Evolutionary conservation across 1,284 basidiomycete species (phyloP).

Genomic region (Rhodotorula mucilaginosa): DNA sequence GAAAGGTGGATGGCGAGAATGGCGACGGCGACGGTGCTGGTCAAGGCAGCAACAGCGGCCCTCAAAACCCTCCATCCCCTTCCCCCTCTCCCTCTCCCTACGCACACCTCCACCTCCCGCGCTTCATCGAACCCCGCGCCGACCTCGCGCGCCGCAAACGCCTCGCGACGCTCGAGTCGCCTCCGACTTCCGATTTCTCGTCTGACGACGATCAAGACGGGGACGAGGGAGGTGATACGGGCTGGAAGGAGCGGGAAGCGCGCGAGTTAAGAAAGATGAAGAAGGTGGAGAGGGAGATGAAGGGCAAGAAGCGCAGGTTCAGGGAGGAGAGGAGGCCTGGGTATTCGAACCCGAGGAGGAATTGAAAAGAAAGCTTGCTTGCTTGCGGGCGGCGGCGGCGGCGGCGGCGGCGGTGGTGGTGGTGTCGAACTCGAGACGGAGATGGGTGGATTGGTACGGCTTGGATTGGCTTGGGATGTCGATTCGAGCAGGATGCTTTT

Average conservation of each 20-base stretch:
- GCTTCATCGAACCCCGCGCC: conserved; percentile 20
- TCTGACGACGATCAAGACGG: conserved; percentile 19
- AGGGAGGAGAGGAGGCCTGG: conserved; percentile 22
- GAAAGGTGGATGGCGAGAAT: background rate
- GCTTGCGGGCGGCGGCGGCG: too few species aligned
- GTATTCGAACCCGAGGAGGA: conserved; percentile 27
- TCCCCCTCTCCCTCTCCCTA: background rate
- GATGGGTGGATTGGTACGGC: too few species aligned
- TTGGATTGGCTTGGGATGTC: too few species aligned
- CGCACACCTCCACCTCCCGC: conserved; percentile 12
- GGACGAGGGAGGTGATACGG: too few species aligned
- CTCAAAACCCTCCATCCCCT: background rate
- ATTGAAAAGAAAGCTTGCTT: background rate
- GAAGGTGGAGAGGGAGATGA: conserved; percentile 9
- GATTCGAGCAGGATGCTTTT: too few species aligned
- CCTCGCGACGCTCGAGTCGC: conserved; percentile 7
- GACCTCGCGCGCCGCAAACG: conserved; percentile 1
- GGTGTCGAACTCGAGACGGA: too few species aligned
- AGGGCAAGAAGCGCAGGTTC: conserved; percentile 6
- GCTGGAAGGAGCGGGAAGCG: background rate
- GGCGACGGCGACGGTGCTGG: background rate
- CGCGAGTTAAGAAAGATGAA: background rate
- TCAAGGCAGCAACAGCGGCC: too few species aligned
- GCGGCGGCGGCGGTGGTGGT: too few species aligned
- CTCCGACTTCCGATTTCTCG: conserved; percentile 22